These are phyloP conservation scores for Lecanicillium sp. DNA, from an alignment of 2,329 filamentous ascomycete species.

Conservation along the genomic window DNA sequence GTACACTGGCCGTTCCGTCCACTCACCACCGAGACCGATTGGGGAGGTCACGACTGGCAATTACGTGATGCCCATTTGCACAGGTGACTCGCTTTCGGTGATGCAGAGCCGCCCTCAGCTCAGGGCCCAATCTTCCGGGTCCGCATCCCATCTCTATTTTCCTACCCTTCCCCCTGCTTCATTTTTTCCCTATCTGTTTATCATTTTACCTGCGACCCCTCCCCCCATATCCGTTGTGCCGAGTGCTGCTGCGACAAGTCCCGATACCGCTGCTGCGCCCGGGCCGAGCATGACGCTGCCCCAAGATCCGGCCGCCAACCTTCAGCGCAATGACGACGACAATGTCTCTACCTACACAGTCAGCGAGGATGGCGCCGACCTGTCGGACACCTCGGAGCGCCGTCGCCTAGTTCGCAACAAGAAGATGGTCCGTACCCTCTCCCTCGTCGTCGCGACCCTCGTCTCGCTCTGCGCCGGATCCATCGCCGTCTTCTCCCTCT, in stretches of 20 bases:
- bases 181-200: too few species aligned
- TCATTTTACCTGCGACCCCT: too few species aligned
- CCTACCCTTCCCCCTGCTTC: too few species aligned
- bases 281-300: conserved; percentile 5
- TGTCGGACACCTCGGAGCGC: conserved; percentile 14
- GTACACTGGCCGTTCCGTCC: background rate
- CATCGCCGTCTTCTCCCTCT: conserved; percentile 89
- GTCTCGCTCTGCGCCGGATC: conserved; percentile 76
- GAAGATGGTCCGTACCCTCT: conserved; percentile 35
- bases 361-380: conserved; percentile 8
- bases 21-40: background rate
- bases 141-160: too few species aligned
- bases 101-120: too few species aligned
- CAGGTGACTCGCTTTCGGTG: conserved; percentile 10
- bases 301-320: conserved; percentile 3
- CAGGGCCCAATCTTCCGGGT: too few species aligned
- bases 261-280: background rate
- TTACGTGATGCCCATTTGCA: conserved; percentile 5
- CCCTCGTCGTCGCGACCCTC: conserved; percentile 50
- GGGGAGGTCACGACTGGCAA: conserved; percentile 1
- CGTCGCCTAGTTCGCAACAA: conserved; percentile 24
- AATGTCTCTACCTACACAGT: conserved; percentile 10
- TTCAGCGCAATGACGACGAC: conserved; percentile 9
- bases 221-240: too few species aligned
- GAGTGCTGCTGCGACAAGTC: too few species aligned